Base-by-base conservation (phyloP, 176 grass and related monocot genomes). In the Metroxylon sagu region DNA sequence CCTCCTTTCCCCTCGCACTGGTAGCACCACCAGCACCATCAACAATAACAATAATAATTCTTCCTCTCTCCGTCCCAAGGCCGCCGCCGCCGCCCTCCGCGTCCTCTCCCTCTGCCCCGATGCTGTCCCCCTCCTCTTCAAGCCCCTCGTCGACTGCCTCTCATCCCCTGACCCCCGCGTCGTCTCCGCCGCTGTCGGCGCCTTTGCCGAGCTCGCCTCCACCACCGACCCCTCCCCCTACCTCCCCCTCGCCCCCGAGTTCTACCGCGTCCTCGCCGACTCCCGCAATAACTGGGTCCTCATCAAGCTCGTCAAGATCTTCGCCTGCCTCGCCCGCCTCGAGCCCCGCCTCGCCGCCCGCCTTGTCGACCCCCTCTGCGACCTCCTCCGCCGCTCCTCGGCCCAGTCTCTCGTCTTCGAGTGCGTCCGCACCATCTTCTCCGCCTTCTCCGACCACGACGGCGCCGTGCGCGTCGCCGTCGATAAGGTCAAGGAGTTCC, bases 231-330 rank as follows among this genome's bases (percentile, higher is more conserved):
- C 81, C 0, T 16, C 76, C 1, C 81, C 93, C 19, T 97, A 85
- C 73, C 87, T 97, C 65, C 87, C 81, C 14, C 87, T 97, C 51
- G 93, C 93, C 2, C 93, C 93, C 0, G 93, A 92, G 29, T 83
- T 97, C 56, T 91, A 83, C 69, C 73, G 68, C 39, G 65, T 97
- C 54, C 73, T 97, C 18, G 69, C 75, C 29, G 81, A 83, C 5
- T 91, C 84, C 57, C 71, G 81, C 49, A 88, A 79, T 57, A 97
- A 97, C 54, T 97, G 93, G 93, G 76, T 76, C 19, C 82, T 92
- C 73, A 98, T 98, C 67, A 98, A 98, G 76, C 78, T 83, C 29
- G 80, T 98, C 56, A 98, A 98, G 79, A 76, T 98, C 61, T 85
- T 98, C 59, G 70, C 84, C 5, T 65, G 93, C 1, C 63, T 98